A percentile compares a stretch with the other conserved stretches of the same genome.
Evolutionary conservation across 2,329 filamentous ascomycete genomes (phyloP).

Genomic region (Dryadomyces sulphureus): DNA sequence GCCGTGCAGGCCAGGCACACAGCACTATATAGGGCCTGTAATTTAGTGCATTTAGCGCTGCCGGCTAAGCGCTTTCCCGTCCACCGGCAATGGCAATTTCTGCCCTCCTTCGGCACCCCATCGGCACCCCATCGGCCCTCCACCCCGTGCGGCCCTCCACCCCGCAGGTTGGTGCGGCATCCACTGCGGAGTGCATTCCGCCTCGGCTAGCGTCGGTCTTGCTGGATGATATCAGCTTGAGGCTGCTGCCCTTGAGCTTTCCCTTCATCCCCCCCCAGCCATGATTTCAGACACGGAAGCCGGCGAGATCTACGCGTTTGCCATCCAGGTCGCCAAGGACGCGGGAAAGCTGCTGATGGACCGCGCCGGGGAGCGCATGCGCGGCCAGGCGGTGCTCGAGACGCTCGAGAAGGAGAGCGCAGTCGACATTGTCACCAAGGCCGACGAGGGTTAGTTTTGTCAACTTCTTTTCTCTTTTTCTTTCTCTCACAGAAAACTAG

Average conservation of each 20-base stretch:
- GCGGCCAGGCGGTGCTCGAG: slow-evolving; percentile 22
- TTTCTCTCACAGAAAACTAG: slow-evolving; percentile 21
- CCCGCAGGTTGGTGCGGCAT: too few species aligned
- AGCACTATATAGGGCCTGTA: too few species aligned
- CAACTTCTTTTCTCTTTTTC: slow-evolving; percentile 8
- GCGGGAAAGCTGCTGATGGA: slow-evolving; percentile 54
- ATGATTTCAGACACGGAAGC: slow-evolving; percentile 31
- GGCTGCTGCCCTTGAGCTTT: not conserved
- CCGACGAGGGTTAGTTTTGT: slow-evolving; percentile 52
- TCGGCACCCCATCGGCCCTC: too few species aligned
- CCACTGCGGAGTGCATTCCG: too few species aligned
- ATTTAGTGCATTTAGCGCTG: too few species aligned
- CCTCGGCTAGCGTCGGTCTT: not conserved
- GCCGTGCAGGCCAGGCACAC: too few species aligned
- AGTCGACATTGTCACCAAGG: slow-evolving; percentile 66
- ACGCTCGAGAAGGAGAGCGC: slow-evolving; percentile 53
- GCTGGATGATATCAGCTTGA: not conserved
- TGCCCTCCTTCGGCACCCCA: too few species aligned
- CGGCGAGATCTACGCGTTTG: slow-evolving; percentile 53
- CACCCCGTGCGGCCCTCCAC: too few species aligned
- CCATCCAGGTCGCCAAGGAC: slow-evolving; percentile 53
- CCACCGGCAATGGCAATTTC: too few species aligned
- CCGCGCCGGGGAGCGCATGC: slow-evolving; percentile 31
- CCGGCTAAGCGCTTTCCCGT: too few species aligned
- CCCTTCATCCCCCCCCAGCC: not conserved